These are phyloP conservation scores for Acer yangbiense DNA, from an alignment of 345 rosid genomes.

Conservation along the genomic window DNA sequence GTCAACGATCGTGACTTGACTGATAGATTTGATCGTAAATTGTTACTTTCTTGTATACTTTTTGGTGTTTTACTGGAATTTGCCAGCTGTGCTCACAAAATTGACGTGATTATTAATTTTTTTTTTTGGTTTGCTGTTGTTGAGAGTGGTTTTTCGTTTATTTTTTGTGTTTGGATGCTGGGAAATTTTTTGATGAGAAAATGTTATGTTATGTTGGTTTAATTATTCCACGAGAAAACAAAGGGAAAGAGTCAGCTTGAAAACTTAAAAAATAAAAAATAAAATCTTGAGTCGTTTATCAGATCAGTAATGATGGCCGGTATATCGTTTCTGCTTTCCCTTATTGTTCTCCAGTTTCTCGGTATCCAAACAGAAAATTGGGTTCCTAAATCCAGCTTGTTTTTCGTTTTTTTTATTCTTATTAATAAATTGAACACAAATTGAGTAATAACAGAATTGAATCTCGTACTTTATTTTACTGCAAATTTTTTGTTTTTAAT, in stretches of 20 bases:
- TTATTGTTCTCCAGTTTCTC: not conserved
- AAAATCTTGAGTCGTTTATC: not conserved
- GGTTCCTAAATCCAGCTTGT: not conserved
- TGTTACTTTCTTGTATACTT: not conserved
- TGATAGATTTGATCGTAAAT: not conserved
- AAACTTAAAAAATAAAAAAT: too few relatives aligned
- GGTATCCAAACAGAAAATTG: not conserved
- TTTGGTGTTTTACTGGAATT: not conserved
- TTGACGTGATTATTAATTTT: not conserved
- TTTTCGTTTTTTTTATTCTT: not conserved
- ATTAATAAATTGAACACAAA: not conserved
- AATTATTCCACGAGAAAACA: too few relatives aligned
- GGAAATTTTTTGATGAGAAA: not conserved
- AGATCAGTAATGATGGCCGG: not conserved
- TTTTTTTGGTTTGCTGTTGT: not conserved
- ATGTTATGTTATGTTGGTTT: too few relatives aligned
- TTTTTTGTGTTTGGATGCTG: constrained; percentile 3
- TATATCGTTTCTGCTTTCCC: not conserved
- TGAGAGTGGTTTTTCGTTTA: not conserved
- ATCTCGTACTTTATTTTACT: too few relatives aligned
- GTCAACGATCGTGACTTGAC: constrained; percentile 12
- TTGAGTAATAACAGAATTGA: not conserved
- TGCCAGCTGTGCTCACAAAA: not conserved
- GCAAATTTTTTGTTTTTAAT: not conserved
- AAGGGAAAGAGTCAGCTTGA: not conserved